These are phyloP conservation scores for Mucor velutinosus DNA, from an alignment of 371 early-diverging fungal genomes.

Conservation along the genomic window DNA sequence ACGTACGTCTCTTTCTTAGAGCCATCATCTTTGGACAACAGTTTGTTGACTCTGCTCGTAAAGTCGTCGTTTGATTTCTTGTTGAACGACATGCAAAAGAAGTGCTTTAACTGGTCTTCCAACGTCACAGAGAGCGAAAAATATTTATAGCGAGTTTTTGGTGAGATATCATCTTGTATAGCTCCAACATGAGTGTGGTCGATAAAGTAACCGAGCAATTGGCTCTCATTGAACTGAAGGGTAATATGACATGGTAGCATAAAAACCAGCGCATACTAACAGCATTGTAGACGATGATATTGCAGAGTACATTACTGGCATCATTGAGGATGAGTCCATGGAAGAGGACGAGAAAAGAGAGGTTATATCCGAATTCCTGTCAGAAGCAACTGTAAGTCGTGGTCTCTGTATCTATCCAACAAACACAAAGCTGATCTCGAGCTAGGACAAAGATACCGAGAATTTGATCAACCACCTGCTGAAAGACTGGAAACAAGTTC, in stretches of 20 bases:
- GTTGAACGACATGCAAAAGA: background rate
- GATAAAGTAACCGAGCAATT: slow-evolving; percentile 35
- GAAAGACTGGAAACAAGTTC: slow-evolving; percentile 39
- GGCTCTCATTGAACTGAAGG: slow-evolving; percentile 29
- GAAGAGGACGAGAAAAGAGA: slow-evolving; percentile 60
- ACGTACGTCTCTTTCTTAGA: slow-evolving; percentile 1
- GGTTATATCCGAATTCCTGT: slow-evolving; percentile 55
- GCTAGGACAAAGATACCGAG: slow-evolving; percentile 43
- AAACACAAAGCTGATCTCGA: background rate
- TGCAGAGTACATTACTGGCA: slow-evolving; percentile 58
- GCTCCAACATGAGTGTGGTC: slow-evolving; percentile 18
- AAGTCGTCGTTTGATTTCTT: slow-evolving; percentile 7
- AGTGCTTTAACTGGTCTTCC: background rate
- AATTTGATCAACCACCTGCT: slow-evolving; percentile 37
- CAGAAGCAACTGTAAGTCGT: slow-evolving; percentile 47
- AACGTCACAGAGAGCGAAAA: background rate
- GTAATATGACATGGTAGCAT: slow-evolving; percentile 3
- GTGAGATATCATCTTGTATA: background rate
- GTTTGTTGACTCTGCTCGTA: slow-evolving; percentile 8
- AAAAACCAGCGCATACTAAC: background rate
- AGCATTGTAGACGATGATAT: slow-evolving; percentile 44
- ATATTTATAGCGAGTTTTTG: slow-evolving; percentile 4
- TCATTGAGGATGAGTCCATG: slow-evolving; percentile 57
- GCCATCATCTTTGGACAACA: background rate
- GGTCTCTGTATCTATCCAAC: background rate